Evolutionary conservation across 164 flowering plant genomes (phyloP).

Genomic region (Annona cherimola): DNA sequence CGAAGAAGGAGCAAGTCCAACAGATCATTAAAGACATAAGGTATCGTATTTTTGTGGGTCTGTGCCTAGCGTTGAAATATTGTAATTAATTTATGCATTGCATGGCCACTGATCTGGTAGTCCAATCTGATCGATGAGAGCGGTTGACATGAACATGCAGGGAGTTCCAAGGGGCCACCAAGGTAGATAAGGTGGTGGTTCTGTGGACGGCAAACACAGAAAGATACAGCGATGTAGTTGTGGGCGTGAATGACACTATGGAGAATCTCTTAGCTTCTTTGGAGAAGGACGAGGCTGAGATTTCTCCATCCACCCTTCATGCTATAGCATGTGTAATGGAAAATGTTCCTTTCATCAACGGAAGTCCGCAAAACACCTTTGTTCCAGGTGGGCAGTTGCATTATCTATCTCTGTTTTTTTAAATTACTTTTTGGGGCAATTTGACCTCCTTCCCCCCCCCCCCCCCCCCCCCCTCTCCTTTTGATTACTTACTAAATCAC

Average conservation of each 20-base stretch:
- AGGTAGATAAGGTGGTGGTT: slow-evolving; percentile 90
- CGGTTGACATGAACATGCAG: slow-evolving; percentile 20
- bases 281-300: slow-evolving; percentile 84
- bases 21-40: slow-evolving; percentile 85
- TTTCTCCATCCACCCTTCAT: slow-evolving; percentile 89
- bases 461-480: neutral
- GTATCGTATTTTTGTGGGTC: slow-evolving; percentile 23
- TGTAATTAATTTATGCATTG: no score
- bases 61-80: neutral
- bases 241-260: slow-evolving; percentile 84
- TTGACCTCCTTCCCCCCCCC: neutral
- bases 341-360: slow-evolving; percentile 89
- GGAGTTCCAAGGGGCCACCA: slow-evolving; percentile 79
- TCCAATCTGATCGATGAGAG: neutral
- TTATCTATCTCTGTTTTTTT: no score
- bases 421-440: neutral
- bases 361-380: slow-evolving; percentile 99
- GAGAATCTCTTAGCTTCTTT: slow-evolving; percentile 78
- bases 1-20: slow-evolving; percentile 83
- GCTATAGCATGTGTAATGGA: slow-evolving; percentile 84
- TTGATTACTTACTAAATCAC: neutral
- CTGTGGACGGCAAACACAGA: slow-evolving; percentile 99
- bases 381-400: slow-evolving; percentile 58
- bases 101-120: neutral
- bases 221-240: slow-evolving; percentile 88